Evolutionary conservation across 306 rosid species (phyloP).

Genomic region (Rubus parviflorus): DNA sequence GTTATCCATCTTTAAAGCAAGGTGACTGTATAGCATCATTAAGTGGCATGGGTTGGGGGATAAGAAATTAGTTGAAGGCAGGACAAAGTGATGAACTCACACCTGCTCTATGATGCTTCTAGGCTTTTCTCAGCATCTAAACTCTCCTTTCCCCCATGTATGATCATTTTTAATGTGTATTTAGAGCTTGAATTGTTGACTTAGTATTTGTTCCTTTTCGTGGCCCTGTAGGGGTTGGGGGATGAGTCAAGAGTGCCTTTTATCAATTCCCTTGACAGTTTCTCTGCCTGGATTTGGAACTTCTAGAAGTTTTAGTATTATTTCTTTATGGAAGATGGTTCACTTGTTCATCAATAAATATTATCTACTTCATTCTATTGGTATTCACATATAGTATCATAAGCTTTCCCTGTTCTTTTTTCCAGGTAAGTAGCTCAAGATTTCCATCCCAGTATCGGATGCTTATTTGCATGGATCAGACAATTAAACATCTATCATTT

Average conservation of each 20-base stretch:
- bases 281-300: background rate
- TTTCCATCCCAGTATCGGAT: background rate
- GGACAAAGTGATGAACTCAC: background rate
- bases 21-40: background rate
- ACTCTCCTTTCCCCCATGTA: background rate
- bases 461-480: background rate
- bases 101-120: background rate
- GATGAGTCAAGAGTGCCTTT: background rate
- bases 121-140: background rate
- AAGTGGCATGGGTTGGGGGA: background rate
- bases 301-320: background rate
- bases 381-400: background rate
- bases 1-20: background rate
- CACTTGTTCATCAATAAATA: background rate
- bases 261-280: background rate
- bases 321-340: background rate
- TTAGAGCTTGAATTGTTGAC: background rate
- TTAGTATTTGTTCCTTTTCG: background rate
- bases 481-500: background rate
- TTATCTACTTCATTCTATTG: background rate
- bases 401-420: constrained; percentile 23
- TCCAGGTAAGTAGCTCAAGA: constrained; percentile 31
- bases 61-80: background rate
- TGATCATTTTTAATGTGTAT: background rate
- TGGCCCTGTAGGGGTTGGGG: background rate